phyloP scores from a whole-genome alignment of 2,329 filamentous ascomycete genomes.

The Sarocladiaceae sp. region DNA sequence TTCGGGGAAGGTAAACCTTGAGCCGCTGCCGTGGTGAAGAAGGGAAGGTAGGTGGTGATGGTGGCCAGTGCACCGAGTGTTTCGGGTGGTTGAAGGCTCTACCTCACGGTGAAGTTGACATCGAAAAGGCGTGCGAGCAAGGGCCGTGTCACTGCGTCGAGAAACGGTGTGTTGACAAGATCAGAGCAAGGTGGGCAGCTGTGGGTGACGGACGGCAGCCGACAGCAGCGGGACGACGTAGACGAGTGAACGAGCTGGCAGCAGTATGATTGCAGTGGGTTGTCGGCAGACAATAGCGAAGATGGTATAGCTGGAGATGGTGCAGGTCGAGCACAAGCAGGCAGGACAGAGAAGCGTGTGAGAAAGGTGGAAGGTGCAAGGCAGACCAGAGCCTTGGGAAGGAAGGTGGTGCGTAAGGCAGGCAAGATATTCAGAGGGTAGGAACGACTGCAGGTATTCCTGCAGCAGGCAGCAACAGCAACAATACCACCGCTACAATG shows the following conservation, averaged over 20 bases:
- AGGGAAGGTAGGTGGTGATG: background rate
- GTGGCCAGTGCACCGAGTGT: background rate
- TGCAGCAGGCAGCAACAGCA: constrained; percentile 2
- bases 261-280: background rate
- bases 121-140: background rate
- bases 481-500: background rate
- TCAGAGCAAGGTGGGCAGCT: background rate
- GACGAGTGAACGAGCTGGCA: background rate
- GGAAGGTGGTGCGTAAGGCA: background rate
- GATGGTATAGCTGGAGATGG: too few species aligned
- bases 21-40: background rate
- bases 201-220: constrained; percentile 6
- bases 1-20: too few species aligned
- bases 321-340: background rate
- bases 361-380: constrained; percentile 4
- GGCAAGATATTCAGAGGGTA: background rate
- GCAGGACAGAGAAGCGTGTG: background rate
- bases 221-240: background rate
- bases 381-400: background rate
- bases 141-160: background rate
- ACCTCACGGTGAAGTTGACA: background rate
- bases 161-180: background rate
- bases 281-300: background rate
- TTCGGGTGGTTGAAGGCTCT: too few species aligned
- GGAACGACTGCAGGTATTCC: background rate